These are phyloP conservation scores for Xerophyta viscosa DNA, from an alignment of 106 monocot genomes.

Conservation along the genomic window DNA sequence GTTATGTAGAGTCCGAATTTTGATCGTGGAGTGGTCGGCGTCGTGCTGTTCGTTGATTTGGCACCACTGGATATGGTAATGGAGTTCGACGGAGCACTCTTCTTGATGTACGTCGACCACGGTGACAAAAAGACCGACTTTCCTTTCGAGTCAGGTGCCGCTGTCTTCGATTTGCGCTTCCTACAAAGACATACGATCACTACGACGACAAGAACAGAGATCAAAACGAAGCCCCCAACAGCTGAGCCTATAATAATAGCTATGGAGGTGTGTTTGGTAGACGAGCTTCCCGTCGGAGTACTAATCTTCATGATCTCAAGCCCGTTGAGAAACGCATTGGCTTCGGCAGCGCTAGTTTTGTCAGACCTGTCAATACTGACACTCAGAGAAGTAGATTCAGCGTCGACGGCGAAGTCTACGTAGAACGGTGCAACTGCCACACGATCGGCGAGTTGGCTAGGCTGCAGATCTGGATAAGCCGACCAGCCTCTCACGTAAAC, in stretches of 20 bases:
- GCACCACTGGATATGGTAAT: too few species aligned
- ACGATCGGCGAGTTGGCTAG: background rate
- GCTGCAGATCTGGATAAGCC: conserved; percentile 9
- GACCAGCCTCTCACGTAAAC: conserved; percentile 25
- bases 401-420: conserved; percentile 18
- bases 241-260: conserved; percentile 9
- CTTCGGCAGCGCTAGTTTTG: background rate
- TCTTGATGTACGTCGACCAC: background rate
- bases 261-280: background rate
- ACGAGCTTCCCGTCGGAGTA: background rate
- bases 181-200: too few species aligned
- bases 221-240: conserved; percentile 7
- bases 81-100: too few species aligned
- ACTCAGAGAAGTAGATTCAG: conserved; percentile 7
- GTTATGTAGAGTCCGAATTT: conserved; percentile 44
- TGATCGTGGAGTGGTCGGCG: conserved; percentile 7
- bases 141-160: background rate
- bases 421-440: conserved; percentile 20
- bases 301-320: conserved; percentile 53
- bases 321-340: conserved; percentile 47
- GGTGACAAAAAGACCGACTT: conserved; percentile 16
- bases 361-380: conserved; percentile 31
- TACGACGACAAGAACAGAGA: too few species aligned
- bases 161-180: conserved; percentile 5
- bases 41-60: too few species aligned